Evolutionary conservation across 2,329 filamentous ascomycete genomes (phyloP).

Genomic region (Pleurostoma richardsiae): DNA sequence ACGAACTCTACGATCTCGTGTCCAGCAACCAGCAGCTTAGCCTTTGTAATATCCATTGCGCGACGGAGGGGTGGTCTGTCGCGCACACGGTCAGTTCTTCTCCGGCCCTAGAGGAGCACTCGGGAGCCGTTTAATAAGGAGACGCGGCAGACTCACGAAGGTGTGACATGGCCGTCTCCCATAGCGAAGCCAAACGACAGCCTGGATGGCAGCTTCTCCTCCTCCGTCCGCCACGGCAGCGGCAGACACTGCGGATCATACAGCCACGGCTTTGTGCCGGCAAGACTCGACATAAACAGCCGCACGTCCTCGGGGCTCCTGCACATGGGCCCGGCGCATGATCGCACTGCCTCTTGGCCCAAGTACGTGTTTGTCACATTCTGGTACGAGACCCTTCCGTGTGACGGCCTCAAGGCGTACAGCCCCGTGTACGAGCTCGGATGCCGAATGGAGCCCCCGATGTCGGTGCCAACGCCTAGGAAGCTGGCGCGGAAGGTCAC

Average conservation of each 20-base stretch:
- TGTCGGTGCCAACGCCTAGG: slow-evolving; percentile 59
- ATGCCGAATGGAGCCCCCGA: slow-evolving; percentile 40
- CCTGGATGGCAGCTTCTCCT: slow-evolving; percentile 11
- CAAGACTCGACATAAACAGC: slow-evolving; percentile 47
- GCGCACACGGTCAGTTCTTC: not conserved
- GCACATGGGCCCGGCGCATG: slow-evolving; percentile 36
- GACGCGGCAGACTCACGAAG: slow-evolving; percentile 2
- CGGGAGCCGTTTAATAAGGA: too few species aligned
- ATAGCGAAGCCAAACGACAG: slow-evolving; percentile 14
- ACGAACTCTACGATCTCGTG: slow-evolving; percentile 13
- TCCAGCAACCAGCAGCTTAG: slow-evolving; percentile 11
- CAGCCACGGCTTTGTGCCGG: slow-evolving; percentile 45
- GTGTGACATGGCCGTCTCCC: slow-evolving; percentile 14
- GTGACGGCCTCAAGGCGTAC: slow-evolving; percentile 38
- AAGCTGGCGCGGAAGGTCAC: slow-evolving; percentile 53
- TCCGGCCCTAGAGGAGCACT: too few species aligned
- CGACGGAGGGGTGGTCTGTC: slow-evolving; percentile 9
- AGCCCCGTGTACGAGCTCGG: slow-evolving; percentile 44
- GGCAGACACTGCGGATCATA: slow-evolving; percentile 6
- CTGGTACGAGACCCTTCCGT: slow-evolving; percentile 19
- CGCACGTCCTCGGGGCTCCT: slow-evolving; percentile 22
- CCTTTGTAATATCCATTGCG: slow-evolving; percentile 14
- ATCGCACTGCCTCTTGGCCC: slow-evolving; percentile 37
- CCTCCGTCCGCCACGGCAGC: slow-evolving; percentile 11
- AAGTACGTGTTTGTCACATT: slow-evolving; percentile 8